Percentiles rank a stretch among this genome's conserved stretches.
Evolutionary conservation across 176 grass and related monocot genomes (phyloP).

Genomic region (Leersia perrieri): DNA sequence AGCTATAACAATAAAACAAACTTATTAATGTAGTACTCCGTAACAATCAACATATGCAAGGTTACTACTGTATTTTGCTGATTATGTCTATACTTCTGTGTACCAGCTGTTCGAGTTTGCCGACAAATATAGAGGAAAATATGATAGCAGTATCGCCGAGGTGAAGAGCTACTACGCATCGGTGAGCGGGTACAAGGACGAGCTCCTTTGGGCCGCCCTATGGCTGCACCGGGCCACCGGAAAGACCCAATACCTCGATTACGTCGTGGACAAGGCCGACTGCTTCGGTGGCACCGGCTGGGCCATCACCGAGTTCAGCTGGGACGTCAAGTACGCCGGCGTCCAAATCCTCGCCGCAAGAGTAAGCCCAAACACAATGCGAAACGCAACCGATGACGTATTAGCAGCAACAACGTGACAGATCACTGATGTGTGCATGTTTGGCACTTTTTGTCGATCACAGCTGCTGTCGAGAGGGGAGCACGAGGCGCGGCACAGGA

Average conservation of each 20-base stretch:
- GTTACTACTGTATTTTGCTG: background rate
- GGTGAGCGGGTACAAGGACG: conserved; percentile 80
- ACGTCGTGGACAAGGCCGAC: conserved; percentile 62
- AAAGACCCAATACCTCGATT: conserved; percentile 52
- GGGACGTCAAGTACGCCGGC: conserved; percentile 91
- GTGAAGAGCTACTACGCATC: conserved; percentile 92
- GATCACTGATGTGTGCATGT: background rate
- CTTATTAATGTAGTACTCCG: background rate
- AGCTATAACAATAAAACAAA: background rate
- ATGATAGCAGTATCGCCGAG: conserved; percentile 74
- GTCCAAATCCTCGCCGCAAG: conserved; percentile 75
- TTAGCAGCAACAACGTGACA: background rate
- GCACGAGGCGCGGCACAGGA: conserved; percentile 25
- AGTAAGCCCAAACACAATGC: conserved; percentile 19
- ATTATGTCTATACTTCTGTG: background rate
- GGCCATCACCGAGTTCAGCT: conserved; percentile 90
- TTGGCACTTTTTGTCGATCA: too few species aligned
- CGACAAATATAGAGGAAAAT: conserved; percentile 70
- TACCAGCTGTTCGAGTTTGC: conserved; percentile 71
- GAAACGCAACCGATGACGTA: too few species aligned
- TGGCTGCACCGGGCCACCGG: conserved; percentile 83
- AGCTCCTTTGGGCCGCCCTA: conserved; percentile 79
- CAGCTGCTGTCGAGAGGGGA: conserved; percentile 59
- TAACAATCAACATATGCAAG: background rate
- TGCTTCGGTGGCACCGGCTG: conserved; percentile 68